Evolutionary conservation across 306 rosid genomes (phyloP).

Genomic region (Clitoria ternatea): DNA sequence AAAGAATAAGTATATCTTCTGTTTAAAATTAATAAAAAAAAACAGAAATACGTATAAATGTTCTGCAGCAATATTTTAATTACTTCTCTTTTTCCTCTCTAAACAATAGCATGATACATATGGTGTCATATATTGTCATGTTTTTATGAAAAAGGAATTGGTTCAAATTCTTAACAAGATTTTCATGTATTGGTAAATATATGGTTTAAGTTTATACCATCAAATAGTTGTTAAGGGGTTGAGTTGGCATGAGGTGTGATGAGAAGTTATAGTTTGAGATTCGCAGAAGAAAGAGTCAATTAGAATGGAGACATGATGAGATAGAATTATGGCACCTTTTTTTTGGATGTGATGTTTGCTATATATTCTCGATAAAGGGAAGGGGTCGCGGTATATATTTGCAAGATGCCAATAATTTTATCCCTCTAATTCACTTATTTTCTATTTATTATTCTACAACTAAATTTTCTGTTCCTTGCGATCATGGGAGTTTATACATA

Average conservation of each 20-base stretch:
- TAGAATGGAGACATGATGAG: constrained; percentile 13
- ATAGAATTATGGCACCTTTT: constrained; percentile 16
- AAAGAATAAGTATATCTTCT: background rate
- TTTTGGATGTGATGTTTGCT: constrained; percentile 16
- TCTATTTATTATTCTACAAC: background rate
- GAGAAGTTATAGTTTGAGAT: constrained; percentile 5
- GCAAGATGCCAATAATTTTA: background rate
- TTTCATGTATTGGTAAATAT: background rate
- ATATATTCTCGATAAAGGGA: constrained; percentile 7
- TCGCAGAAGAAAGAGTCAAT: background rate
- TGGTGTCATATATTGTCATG: background rate
- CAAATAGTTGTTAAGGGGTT: no score
- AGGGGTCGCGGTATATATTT: background rate
- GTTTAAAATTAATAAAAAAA: background rate
- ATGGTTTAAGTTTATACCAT: background rate
- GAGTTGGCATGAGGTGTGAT: no score
- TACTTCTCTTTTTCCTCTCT: no score
- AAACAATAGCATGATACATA: no score
- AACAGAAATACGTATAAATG: background rate
- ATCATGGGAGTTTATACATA: no score
- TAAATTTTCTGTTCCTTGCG: no score
- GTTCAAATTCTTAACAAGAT: background rate
- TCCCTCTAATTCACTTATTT: no score
- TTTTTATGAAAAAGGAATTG: background rate
- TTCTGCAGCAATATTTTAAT: no score